These are phyloP conservation scores for Fusarium pseudoanthophilum DNA, from an alignment of 2,329 filamentous ascomycete species.

Conservation along the genomic window DNA sequence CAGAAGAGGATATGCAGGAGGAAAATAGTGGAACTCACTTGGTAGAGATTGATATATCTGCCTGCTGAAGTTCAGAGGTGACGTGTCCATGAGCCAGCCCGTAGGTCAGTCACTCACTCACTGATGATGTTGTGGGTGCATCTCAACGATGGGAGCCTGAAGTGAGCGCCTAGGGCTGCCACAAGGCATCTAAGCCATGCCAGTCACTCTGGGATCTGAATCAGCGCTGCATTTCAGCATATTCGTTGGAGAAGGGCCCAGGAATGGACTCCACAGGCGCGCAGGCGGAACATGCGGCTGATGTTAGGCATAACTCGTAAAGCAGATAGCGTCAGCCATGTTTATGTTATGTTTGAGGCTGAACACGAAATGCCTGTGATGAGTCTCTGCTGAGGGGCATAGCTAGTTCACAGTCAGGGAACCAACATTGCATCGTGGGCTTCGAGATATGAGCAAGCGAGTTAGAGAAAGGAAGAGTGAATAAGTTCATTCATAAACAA, in stretches of 20 bases:
- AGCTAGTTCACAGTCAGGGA: neutral
- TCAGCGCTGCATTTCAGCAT: constrained; percentile 16
- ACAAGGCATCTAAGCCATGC: constrained; percentile 35
- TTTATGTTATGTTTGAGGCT: constrained; percentile 1
- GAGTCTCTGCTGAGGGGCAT: neutral
- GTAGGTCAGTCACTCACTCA: constrained; percentile 1
- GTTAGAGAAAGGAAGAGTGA: constrained; percentile 12
- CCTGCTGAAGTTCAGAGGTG: neutral
- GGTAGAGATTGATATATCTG: neutral
- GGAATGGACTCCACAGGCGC: constrained; percentile 35
- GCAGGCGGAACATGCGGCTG: constrained; percentile 23
- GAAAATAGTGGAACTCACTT: constrained; percentile 19
- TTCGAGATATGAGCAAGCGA: neutral
- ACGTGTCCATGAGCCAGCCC: neutral
- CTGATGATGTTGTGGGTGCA: constrained; percentile 7
- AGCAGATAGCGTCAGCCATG: neutral
- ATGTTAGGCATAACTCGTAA: constrained; percentile 10
- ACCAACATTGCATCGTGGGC: neutral
- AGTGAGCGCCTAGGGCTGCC: constrained; percentile 18
- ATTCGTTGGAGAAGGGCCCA: constrained; percentile 9
- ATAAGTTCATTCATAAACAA: neutral
- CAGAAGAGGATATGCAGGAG: neutral
- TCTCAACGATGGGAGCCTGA: constrained; percentile 12
- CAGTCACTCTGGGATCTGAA: constrained; percentile 14
- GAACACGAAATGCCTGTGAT: neutral